Evolutionary conservation across 345 rosid genomes (phyloP), one percentile per base, ranked within the genome.

Genomic region (Citrus cavaleriei): DNA sequence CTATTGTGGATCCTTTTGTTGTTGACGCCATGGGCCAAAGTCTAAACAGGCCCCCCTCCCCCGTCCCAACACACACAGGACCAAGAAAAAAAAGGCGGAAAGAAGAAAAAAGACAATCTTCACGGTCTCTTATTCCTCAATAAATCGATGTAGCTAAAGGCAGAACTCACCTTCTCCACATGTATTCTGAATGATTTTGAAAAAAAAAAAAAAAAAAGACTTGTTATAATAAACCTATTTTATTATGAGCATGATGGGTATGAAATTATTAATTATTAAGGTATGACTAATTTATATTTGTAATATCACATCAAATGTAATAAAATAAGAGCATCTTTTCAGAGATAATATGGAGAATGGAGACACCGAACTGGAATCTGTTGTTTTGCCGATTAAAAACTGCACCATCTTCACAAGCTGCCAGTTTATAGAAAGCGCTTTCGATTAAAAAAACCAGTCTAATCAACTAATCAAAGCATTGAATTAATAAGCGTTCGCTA

Each of bases 11-110:
- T 66, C 60, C 84, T 79, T 83, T 62, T 81, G 85, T 72, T 72
- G 84, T 60, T 82, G 85, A 82, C 82, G 79, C 75, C 83, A 81
- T 72, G 14, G 7, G 2, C 63, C 30, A 25, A 22, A 19, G 12
- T 1, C 63, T 49, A 25, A 22, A 19, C 30, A 64, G 34, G 30
- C n/a, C 74, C 49, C 35, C 65, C 46, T 2, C 4, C 5, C 57
- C 55, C 3, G 12, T 16, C 57, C 21, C 8, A 18, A 46, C 0
- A 13, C 18, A 46, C 51, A 13, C 10, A 38, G 42, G 10, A 46
- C 51, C 51, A 4, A 46, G 18, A 46, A 3, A 42, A 42, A 42
- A 40, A 40, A 7, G 13, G 46, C 0, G 3, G 3, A 40, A 10
- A 49, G 13, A 5, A 35, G 37, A 14, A 14, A 16, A 54, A 18